Evolutionary conservation across 2,329 filamentous ascomycete genomes (phyloP).

Genomic region (Botrytis fabae): DNA sequence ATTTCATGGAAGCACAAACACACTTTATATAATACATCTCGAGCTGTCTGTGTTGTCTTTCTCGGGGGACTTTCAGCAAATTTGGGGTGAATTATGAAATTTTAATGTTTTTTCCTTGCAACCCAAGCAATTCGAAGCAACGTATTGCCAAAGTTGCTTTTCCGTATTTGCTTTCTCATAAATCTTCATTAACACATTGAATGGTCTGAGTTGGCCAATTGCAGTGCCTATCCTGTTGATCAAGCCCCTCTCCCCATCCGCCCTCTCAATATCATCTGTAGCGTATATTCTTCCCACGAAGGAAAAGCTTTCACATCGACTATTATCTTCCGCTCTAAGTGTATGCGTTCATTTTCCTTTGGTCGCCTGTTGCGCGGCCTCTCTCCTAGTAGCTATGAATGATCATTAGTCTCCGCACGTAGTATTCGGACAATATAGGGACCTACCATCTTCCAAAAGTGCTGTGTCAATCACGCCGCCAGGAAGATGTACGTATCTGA

Average conservation of each 20-base stretch:
- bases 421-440: not conserved
- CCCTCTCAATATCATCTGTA: not conserved
- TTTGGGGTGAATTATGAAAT: not conserved
- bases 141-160: not conserved
- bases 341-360: constrained; percentile 47
- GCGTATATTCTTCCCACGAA: not conserved
- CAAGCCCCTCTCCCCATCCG: not conserved
- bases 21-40: not conserved
- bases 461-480: constrained; percentile 67
- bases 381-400: constrained; percentile 40
- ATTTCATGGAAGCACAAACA: not conserved
- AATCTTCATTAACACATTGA: not conserved
- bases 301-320: not conserved
- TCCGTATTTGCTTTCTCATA: not conserved
- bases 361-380: constrained; percentile 51
- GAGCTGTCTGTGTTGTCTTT: not conserved
- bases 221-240: not conserved
- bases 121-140: not conserved
- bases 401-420: constrained; percentile 24
- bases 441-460: constrained; percentile 67
- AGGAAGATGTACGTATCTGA: constrained; percentile 72
- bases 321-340: not conserved
- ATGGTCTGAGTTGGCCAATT: not conserved
- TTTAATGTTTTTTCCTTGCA: not conserved
- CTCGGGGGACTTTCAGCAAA: not conserved